Base-by-base conservation (phyloP, 257 asterid species). In the Nicotiana paniculata region DNA sequence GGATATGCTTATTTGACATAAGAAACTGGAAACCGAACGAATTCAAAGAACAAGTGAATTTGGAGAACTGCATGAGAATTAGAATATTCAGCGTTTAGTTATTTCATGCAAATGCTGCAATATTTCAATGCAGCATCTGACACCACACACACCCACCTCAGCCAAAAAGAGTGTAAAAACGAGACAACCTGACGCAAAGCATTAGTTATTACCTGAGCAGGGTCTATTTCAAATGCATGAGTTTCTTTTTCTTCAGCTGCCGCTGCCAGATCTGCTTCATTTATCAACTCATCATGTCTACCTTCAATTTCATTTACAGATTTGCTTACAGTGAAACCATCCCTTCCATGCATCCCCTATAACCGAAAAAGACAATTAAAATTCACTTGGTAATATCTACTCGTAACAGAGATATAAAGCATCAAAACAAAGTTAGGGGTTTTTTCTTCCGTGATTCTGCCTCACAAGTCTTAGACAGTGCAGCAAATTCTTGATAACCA, bases 181-280 rank as follows among this genome's bases (percentile, higher is more conserved):
- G 46, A 51, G 64, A 28, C 63, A 46, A 48, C 1, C 64, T 51
- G 1, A 30, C 53, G 9, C 63, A 51, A 75, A 26, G 46, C 80
- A 51, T 51, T 74, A 28, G 6, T 16, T 51, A 79, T 62, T 77
- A 94, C 99, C 97, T 94, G 98, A 79, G 93, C 88, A 87, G 98
- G 98, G 83, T 93, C 95, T 84, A 96, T 88, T 87, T 96, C 98
- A 87, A 96, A 94, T 17, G 98, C 84, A 88, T 92, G 99, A 57
- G 97, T 96, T 90, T 94, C 99, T 89, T 91, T 96, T 89, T 96
- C 98, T 92, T 93, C 98, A 86, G 97, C 95, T 74, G 90, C 99
- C 87, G 98, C 97, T 21, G 97, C 98, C 89, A 96, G 82, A 83
- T 94, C 97, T 26, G 97, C 97, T 86, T 90, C 98, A 90, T 92